Conservation (phyloP, 2,329 filamentous ascomycete species). For the Penicillium sp. region DNA sequence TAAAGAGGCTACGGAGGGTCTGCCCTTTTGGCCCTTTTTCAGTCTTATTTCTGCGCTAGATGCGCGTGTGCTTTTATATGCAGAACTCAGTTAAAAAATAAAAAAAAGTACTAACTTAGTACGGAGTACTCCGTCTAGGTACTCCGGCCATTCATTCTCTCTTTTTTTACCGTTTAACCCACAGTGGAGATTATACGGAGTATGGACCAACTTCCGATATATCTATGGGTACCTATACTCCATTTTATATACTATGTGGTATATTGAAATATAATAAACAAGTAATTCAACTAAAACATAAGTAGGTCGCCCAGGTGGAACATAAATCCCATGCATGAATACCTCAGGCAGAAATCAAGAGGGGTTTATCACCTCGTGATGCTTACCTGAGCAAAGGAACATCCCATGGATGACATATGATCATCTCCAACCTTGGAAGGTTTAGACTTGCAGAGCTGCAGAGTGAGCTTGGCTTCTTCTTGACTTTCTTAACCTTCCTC, state of each 20-base stretch:
- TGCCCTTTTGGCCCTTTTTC: background rate
- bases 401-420: conserved; percentile 4
- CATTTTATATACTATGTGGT: background rate
- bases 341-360: conserved; percentile 3
- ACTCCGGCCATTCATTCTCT: background rate
- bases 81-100: background rate
- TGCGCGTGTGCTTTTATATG: conserved; percentile 8
- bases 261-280: background rate
- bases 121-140: background rate
- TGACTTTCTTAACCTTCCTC: background rate
- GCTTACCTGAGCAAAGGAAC: conserved; percentile 2
- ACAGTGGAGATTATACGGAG: background rate
- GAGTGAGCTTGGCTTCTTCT: background rate
- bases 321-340: background rate
- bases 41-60: conserved; percentile 10
- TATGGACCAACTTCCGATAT: background rate
- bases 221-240: background rate
- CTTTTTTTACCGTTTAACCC: background rate
- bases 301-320: background rate
- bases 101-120: background rate
- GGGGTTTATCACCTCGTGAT: conserved; percentile 10
- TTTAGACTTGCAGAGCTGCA: background rate
- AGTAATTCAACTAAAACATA: background rate
- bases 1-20: too few species aligned
- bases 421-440: background rate